phyloP scores from a whole-genome alignment of 108 stramenopile species.

The Chaetoceros tenuissimus region DNA sequence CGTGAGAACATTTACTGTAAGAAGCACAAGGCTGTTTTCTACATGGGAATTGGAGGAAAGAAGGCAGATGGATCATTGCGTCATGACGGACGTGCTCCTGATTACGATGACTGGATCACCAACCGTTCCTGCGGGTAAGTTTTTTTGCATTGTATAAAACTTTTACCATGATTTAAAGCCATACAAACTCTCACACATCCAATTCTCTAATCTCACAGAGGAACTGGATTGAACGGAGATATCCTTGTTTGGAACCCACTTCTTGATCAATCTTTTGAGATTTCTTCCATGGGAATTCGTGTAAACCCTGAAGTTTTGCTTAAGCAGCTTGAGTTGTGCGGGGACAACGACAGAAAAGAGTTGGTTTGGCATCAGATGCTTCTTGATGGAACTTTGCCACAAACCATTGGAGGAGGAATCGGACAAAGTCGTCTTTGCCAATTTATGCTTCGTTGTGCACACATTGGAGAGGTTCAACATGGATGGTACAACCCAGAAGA shows the following conservation, averaged over 20 bases:
- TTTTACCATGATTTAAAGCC: no score
- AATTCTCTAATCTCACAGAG: no score
- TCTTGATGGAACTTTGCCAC: conserved; percentile 33
- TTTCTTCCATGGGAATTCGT: conserved; percentile 33
- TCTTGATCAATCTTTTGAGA: conserved; percentile 20
- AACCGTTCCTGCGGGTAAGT: conserved; percentile 20
- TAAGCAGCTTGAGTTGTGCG: conserved; percentile 24
- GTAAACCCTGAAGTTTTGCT: conserved; percentile 18
- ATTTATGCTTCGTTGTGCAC: conserved; percentile 28
- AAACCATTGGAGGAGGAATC: conserved; percentile 39
- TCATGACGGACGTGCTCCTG: conserved; percentile 29
- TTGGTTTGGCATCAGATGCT: conserved; percentile 35
- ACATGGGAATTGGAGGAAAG: conserved; percentile 28
- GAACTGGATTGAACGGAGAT: conserved; percentile 25
- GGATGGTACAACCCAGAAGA: conserved; percentile 44
- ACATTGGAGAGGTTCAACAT: conserved; percentile 45
- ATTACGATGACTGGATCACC: conserved; percentile 30
- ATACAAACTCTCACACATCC: no score
- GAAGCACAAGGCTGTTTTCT: conserved; percentile 26
- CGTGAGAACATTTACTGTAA: conserved; percentile 28
- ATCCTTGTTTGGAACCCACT: conserved; percentile 29
- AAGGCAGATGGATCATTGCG: conserved; percentile 20
- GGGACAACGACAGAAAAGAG: conserved; percentile 15
- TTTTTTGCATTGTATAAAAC: no score
- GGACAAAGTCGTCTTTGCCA: conserved; percentile 33